Conservation (phyloP, 352 stramenopile species). For the Pythium sp. region DNA sequence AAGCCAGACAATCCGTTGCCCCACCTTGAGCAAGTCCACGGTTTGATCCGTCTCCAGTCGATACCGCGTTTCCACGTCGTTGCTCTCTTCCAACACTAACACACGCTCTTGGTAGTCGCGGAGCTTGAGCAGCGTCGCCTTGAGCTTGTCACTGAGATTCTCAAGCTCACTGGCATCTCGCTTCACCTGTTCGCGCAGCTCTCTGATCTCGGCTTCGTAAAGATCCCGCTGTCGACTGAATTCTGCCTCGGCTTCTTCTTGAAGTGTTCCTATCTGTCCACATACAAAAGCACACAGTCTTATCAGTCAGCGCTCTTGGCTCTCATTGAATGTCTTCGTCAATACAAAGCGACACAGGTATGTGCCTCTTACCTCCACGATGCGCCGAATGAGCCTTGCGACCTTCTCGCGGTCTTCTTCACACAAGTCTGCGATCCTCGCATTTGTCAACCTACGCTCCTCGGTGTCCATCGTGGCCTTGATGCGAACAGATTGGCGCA, state of each 20-base stretch:
- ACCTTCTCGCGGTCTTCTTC: slow-evolving; percentile 79
- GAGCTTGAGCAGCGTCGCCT: slow-evolving; percentile 33
- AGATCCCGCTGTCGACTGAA: slow-evolving; percentile 35
- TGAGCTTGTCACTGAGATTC: slow-evolving; percentile 49
- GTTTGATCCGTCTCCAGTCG: slow-evolving; percentile 62
- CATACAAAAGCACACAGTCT: neutral
- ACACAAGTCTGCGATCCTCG: slow-evolving; percentile 68
- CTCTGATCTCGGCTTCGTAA: slow-evolving; percentile 47
- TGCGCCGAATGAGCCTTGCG: slow-evolving; percentile 65
- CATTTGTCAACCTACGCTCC: slow-evolving; percentile 17
- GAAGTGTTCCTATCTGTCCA: slow-evolving; percentile 36
- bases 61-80: slow-evolving; percentile 46
- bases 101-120: slow-evolving; percentile 59
- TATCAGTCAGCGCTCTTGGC: neutral
- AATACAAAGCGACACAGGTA: neutral
- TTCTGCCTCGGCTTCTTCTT: slow-evolving; percentile 57
- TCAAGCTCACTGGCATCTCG: slow-evolving; percentile 46
- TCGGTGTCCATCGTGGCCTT: slow-evolving; percentile 47
- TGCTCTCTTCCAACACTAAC: slow-evolving; percentile 55
- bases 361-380: slow-evolving; percentile 53
- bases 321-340: neutral
- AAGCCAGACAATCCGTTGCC: neutral
- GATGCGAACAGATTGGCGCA: slow-evolving; percentile 61
- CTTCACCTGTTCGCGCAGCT: slow-evolving; percentile 45
- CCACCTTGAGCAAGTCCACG: slow-evolving; percentile 58